A percentile compares a stretch with the other conserved stretches of the same genome.
Conservation (phyloP, 805 yeast genomes). For the Ogataea trehalophila region DNA sequence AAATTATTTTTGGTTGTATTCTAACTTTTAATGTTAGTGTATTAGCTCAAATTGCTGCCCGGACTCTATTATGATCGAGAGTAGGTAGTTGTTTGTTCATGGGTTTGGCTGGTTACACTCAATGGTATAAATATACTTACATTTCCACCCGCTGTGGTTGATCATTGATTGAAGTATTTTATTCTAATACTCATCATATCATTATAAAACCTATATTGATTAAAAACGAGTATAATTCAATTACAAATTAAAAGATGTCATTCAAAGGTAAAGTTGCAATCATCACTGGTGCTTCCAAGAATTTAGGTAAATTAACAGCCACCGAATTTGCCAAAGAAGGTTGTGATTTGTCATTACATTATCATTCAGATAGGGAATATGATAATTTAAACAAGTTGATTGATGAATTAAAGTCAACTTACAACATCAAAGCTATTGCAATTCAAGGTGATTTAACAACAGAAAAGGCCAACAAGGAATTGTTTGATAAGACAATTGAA, state of each 20-base stretch:
- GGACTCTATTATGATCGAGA: too few species aligned
- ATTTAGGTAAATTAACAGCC: constrained; percentile 52
- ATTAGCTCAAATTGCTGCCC: too few species aligned
- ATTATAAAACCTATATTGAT: too few species aligned
- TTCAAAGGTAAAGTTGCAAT: constrained; percentile 46
- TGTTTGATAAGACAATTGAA: constrained; percentile 42
- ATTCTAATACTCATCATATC: too few species aligned
- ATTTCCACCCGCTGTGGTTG: too few species aligned
- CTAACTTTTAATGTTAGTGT: too few species aligned
- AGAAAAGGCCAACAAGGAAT: constrained; percentile 37
- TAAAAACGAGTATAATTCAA: too few species aligned
- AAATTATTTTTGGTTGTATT: too few species aligned
- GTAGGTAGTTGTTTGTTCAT: too few species aligned
- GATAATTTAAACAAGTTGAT: constrained; percentile 34
- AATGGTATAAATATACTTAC: too few species aligned
- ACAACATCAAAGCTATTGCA: constrained; percentile 37
- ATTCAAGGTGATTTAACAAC: constrained; percentile 39
- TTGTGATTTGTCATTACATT: constrained; percentile 49
- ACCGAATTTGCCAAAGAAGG: constrained; percentile 52
- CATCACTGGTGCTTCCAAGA: constrained; percentile 60
- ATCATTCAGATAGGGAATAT: constrained; percentile 41
- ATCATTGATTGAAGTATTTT: too few species aligned
- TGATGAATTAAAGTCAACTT: constrained; percentile 30
- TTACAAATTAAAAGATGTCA: constrained; percentile 8
- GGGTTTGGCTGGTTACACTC: too few species aligned